Base-by-base conservation (phyloP, 1,284 basidiomycete genomes). In the Sporisorium sorghi region DNA sequence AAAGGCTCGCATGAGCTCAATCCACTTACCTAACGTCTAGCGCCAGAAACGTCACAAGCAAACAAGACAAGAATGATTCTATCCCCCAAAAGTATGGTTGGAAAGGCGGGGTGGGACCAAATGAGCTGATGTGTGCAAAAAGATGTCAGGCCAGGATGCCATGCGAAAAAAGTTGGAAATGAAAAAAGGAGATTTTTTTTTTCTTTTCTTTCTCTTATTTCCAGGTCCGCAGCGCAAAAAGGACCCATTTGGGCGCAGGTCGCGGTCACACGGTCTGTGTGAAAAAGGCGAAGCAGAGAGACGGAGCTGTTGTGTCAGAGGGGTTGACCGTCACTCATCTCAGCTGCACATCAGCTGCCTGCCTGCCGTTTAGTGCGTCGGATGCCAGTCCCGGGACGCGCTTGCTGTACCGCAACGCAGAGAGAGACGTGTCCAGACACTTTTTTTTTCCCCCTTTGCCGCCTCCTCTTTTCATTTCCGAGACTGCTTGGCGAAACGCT, bases 321-420 rank as follows among this genome's bases (percentile, higher is more conserved):
- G 32, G 32, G 8, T 6, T 33, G 37, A 40, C 37, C 37, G 37
- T 19, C n/a, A 19, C 37, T 5, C 28, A 9, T 17, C 37, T 8
- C 28, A 9, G 37, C 37, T 8, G 37, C 37, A 40, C 32, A 12
- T n/a, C n/a, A n/a, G n/a, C n/a, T n/a, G n/a, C n/a, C n/a, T n/a
- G n/a, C n/a, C 12, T 35, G 33, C 11, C 10, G 40, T 30, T 28
- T n/a, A n/a, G n/a, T 47, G 51, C 58, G 28, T 61, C 59, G 59
- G 59, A 55, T 43, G 24, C 30, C 12, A 15, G 28, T 40, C 44
- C 58, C 50, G 58, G 44, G 24, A 40, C 5, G 8, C 15, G 35
- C 35, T 5, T 17, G 4, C 3, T 15, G 35, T 37, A 37, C 35
- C 35, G 35, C 35, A 5, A 33, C 15, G n/a, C n/a, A n/a, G n/a